Evolutionary conservation across 768 basidiomycete species (phyloP), one percentile per base, ranked within the genome.

Genomic region (Ramaria sp.): DNA sequence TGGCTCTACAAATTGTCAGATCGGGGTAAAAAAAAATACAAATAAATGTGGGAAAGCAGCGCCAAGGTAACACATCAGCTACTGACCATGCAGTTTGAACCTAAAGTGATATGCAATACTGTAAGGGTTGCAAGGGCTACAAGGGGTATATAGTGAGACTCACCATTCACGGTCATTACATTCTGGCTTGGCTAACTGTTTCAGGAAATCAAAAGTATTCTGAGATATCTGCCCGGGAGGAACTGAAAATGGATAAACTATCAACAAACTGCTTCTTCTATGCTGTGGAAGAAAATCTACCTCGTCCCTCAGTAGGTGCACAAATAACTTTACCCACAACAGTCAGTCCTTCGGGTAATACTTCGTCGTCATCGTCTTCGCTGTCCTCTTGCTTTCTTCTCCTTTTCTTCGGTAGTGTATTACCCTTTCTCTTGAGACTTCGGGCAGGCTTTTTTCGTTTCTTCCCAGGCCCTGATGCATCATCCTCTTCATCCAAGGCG

Each of bases 91-190:
- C 18, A 87, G 70, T 65, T 83, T 85, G 67, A 94, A 95, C 89
- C 90, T 90, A 52, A 1, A 22, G 39, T 36, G 22, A 38, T 44
- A 52, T 13, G 39, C 24, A 30, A 28, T 32, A 25, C 2, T 15
- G 28, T 34, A 25, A 36, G 27, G 32, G 13, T 34, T 34, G 32
- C 32, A 34, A 3, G 32, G 32, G 32, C 9, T 34, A 55, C 2
- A 41, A n/a, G 13, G 39, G 4, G 39, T 8, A 16, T 16, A n/a
- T 37, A 41, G 16, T 41, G 20, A 8, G 37, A 51, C 75, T 57
- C 54, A 88, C 91, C 90, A 89, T 69, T 83, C 76, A 3, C 91
- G 76, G 64, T 96, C 87, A 58, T 97, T 93, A 62, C 82, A 82
- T 42, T 79, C 74, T 0, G 89, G 85, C 56, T 88, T 78, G 62